Evolutionary conservation across 1,284 basidiomycete genomes (phyloP).

Genomic region (Anthracocystis setariae): DNA sequence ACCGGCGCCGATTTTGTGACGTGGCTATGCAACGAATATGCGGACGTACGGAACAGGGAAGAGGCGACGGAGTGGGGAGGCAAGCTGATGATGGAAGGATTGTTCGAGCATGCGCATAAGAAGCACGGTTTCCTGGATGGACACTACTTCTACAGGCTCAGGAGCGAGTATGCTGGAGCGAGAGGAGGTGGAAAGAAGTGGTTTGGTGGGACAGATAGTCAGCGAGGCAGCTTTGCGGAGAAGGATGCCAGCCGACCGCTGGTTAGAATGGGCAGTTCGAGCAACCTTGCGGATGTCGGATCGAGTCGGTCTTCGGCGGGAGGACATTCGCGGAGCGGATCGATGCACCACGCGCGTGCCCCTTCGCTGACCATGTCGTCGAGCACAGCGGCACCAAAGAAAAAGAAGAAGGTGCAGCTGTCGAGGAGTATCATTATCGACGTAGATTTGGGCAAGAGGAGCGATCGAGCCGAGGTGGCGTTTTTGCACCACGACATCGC

Average conservation of each 20-base stretch:
- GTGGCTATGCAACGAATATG: constrained; percentile 62
- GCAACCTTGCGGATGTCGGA: constrained; percentile 10
- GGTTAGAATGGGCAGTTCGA: constrained; percentile 19
- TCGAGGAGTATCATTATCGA: constrained; percentile 63
- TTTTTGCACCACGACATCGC: constrained; percentile 66
- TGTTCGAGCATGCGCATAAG: constrained; percentile 63
- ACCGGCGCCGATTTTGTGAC: constrained; percentile 65
- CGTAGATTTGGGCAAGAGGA: constrained; percentile 58
- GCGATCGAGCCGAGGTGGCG: constrained; percentile 64
- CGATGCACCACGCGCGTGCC: constrained; percentile 22
- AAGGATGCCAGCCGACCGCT: constrained; percentile 29
- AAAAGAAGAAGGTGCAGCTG: constrained; percentile 54
- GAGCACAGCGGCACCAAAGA: constrained; percentile 5
- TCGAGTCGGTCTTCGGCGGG: background rate
- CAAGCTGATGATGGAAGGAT: constrained; percentile 53
- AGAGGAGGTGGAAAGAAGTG: constrained; percentile 24
- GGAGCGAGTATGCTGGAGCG: constrained; percentile 36
- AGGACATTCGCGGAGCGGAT: constrained; percentile 34
- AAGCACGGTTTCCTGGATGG: constrained; percentile 65
- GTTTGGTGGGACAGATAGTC: constrained; percentile 44
- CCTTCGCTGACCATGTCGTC: constrained; percentile 30
- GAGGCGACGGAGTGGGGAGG: constrained; percentile 60
- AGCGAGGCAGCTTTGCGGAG: constrained; percentile 30
- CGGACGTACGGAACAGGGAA: constrained; percentile 59
- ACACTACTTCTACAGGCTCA: constrained; percentile 64